Evolutionary conservation across 1,284 basidiomycete species (phyloP), one percentile per base, ranked within the genome.

Genomic region (Boletus smithii): DNA sequence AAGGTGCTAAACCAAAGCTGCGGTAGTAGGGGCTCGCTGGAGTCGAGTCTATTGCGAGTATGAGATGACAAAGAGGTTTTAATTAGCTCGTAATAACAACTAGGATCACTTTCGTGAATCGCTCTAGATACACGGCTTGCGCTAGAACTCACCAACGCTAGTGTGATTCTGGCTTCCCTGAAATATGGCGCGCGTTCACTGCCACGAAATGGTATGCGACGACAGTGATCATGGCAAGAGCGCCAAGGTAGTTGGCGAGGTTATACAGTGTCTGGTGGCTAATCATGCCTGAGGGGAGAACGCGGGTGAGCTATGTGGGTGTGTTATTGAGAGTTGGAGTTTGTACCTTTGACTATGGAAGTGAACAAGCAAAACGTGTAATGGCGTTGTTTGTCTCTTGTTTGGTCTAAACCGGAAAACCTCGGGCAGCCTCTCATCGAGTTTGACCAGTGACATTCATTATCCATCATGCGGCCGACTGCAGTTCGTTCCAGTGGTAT

Each of bases 141-240:
- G 31, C 14, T 29, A 29, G 17, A 31, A 46, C 56, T 43, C 34
- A 59, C 56, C 26, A 8, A 37, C 27, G 17, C 56, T 57, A 53
- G 18, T 46, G 36, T 34, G 42, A 30, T 26, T 48, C 40, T 17
- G 36, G 3, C 18, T 63, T 62, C 44, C 61, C 65, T 16, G 65
- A 66, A 36, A 82, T 59, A 51, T 76, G 62, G 29, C 79, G 77
- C 30, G 81, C 81, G 62, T 93, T 93, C 53, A 94, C 89, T 22
- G 88, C 82, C 49, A 95, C 74, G 57, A 95, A 82, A 70, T 95
- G 92, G 68, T 93, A 95, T 34, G 80, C 78, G 44, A 95, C 83
- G 52, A 91, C 85, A 5, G 86, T 82, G 53, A 90, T 57, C 81
- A 94, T 89, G 30, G 91, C 86, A 31, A 89, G 72, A n/a, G 83